These are phyloP conservation scores for Cystobasidium sp. DNA, from an alignment of 1,284 basidiomycete genomes.

Conservation along the genomic window DNA sequence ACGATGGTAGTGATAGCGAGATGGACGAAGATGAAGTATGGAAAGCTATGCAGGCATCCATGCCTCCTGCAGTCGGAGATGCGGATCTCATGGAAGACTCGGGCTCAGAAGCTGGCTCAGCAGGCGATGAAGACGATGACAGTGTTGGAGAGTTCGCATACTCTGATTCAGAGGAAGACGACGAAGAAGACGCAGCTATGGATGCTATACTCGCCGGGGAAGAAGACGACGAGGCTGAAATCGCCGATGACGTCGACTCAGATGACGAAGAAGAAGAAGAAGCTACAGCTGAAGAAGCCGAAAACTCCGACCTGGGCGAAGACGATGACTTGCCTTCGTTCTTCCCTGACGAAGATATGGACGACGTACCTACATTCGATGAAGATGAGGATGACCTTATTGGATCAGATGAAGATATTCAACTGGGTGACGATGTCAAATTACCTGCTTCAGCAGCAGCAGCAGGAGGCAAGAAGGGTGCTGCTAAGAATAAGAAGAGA, in stretches of 20 bases:
- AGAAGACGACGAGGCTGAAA: slow-evolving; percentile 23
- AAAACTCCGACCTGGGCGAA: slow-evolving; percentile 55
- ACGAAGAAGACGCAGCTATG: slow-evolving; percentile 62
- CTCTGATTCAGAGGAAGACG: slow-evolving; percentile 55
- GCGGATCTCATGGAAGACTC: slow-evolving; percentile 66
- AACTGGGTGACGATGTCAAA: slow-evolving; percentile 62
- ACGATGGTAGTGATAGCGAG: slow-evolving; percentile 39
- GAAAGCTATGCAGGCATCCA: slow-evolving; percentile 59
- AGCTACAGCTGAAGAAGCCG: slow-evolving; percentile 55
- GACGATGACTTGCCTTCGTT: slow-evolving; percentile 56
- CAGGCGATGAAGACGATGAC: slow-evolving; percentile 44
- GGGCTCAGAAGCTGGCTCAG: slow-evolving; percentile 50
- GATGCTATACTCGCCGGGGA: slow-evolving; percentile 57
- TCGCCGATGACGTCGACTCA: background rate
- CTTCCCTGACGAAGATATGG: slow-evolving; percentile 51
- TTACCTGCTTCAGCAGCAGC: slow-evolving; percentile 61
- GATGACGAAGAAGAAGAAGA: slow-evolving; percentile 44
- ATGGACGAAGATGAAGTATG: slow-evolving; percentile 58
- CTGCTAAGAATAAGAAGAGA: slow-evolving; percentile 68
- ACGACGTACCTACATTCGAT: slow-evolving; percentile 50
- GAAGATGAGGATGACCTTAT: slow-evolving; percentile 52
- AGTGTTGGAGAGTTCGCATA: slow-evolving; percentile 60
- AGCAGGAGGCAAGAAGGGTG: slow-evolving; percentile 49
- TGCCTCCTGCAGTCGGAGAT: slow-evolving; percentile 60
- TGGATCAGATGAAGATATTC: slow-evolving; percentile 53